A percentile compares a stretch with the other conserved stretches of the same genome.
Conservation (phyloP, 1,284 basidiomycete species). For the Apiotrichum mycotoxinovorans region DNA sequence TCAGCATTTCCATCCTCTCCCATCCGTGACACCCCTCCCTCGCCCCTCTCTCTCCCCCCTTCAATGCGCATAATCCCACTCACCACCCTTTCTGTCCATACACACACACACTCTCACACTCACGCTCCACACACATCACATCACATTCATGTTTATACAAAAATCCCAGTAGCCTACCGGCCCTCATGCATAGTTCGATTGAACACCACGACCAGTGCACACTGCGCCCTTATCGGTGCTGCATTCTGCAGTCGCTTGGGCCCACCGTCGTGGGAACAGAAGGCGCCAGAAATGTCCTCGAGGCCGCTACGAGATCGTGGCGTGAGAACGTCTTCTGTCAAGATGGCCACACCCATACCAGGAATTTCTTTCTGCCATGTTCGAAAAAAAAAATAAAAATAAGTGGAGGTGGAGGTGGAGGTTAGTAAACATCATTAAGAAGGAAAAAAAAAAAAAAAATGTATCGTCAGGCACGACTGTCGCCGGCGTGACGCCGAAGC, state of each 20-base stretch:
- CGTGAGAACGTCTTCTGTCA: too few relatives aligned
- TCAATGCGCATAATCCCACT: not conserved
- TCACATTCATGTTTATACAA: not conserved
- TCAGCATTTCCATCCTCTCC: not conserved
- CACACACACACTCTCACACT: not conserved
- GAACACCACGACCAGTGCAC: not conserved
- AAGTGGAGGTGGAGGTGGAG: slow-evolving; percentile 1
- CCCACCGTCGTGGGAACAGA: too few relatives aligned
- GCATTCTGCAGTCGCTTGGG: too few relatives aligned
- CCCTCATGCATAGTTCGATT: slow-evolving; percentile 1
- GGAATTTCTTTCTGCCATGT: too few relatives aligned
- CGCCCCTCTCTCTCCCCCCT: not conserved
- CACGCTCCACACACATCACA: not conserved
- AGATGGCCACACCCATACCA: too few relatives aligned
- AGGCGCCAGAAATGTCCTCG: too few relatives aligned
- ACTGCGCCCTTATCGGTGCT: too few relatives aligned
- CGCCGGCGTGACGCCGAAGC: too few relatives aligned
- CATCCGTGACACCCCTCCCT: not conserved
- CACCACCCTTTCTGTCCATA: not conserved
- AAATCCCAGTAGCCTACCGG: not conserved
- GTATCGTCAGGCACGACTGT: not conserved
- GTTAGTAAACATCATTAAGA: not conserved
- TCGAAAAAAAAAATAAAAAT: too few relatives aligned
- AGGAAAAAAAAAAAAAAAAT: too few relatives aligned
- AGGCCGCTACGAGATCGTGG: too few relatives aligned